Conservation (phyloP, 352 stramenopile genomes). For the Pythium aphanidermatum region DNA sequence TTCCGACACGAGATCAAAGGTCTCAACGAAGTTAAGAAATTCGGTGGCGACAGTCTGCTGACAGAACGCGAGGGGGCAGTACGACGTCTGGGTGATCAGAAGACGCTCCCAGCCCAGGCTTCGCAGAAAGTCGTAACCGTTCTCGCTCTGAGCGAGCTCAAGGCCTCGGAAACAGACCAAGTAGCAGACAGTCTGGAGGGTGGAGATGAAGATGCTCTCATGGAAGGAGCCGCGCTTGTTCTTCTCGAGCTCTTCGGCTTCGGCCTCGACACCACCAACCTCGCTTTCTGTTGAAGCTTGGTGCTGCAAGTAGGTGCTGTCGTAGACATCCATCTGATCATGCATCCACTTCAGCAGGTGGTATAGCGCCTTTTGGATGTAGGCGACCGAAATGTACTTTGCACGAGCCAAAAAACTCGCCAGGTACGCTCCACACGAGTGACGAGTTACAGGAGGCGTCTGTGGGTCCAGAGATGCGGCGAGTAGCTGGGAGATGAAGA, state of each 20-base stretch:
- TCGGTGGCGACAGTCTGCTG: conserved; percentile 76
- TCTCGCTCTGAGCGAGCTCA: conserved; percentile 66
- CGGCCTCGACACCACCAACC: conserved; percentile 18
- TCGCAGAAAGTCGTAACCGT: conserved; percentile 75
- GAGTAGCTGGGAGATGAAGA: conserved; percentile 80
- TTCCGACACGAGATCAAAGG: conserved; percentile 69
- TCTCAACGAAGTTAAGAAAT: conserved; percentile 78
- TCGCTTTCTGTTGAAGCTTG: conserved; percentile 17
- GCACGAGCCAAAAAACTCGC: conserved; percentile 94
- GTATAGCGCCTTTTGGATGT: conserved; percentile 91
- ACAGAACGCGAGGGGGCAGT: conserved; percentile 70
- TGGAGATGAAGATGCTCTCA: conserved; percentile 73
- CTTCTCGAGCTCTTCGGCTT: conserved; percentile 24
- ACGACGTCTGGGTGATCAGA: conserved; percentile 44
- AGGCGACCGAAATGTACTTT: conserved; percentile 91
- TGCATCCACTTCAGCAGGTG: conserved; percentile 93
- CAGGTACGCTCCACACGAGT: conserved; percentile 93
- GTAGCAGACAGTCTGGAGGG: conserved; percentile 96
- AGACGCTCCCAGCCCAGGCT: conserved; percentile 78
- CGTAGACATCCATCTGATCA: conserved; percentile 90
- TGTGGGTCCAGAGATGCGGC: conserved; percentile 72
- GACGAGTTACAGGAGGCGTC: conserved; percentile 82
- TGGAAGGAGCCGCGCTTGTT: conserved; percentile 33
- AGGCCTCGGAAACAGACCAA: conserved; percentile 96
- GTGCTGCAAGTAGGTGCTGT: conserved; percentile 28